phyloP scores from a whole-genome alignment of 148 eudicot genomes.

The Cornus controversa region DNA sequence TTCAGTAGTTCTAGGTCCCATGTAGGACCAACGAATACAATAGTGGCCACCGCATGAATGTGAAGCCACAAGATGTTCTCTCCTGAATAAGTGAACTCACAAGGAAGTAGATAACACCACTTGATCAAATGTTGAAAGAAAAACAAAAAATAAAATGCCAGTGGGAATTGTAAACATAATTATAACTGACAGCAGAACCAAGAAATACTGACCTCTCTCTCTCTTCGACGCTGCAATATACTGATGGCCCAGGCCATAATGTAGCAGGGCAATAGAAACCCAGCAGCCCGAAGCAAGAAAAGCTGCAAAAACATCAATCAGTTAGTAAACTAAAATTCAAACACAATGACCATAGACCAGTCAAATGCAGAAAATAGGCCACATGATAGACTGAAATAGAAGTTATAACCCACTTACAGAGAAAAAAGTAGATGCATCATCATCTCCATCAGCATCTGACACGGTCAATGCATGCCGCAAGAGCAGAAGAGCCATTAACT shows the following conservation, averaged over 20 bases:
- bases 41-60: background rate
- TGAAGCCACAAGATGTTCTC: background rate
- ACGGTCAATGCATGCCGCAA: conserved; percentile 76
- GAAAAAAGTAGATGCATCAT: conserved; percentile 72
- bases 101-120: background rate
- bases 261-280: conserved; percentile 85
- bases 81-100: background rate
- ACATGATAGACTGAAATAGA: background rate
- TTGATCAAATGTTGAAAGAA: background rate
- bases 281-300: conserved; percentile 78
- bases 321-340: background rate
- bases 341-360: background rate
- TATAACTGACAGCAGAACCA: background rate
- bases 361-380: background rate
- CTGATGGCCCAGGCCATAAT: conserved; percentile 91
- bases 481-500: conserved; percentile 90
- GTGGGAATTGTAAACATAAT: background rate
- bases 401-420: conserved; percentile 52
- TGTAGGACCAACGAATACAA: no score
- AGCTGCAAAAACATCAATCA: conserved; percentile 43
- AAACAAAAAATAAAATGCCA: background rate
- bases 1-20: no score
- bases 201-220: conserved; percentile 59
- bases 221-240: conserved; percentile 79
- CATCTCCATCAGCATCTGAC: conserved; percentile 66